These are phyloP conservation scores for Phialophora macrospora DNA, from an alignment of 2,329 filamentous ascomycete genomes.

Conservation along the genomic window DNA sequence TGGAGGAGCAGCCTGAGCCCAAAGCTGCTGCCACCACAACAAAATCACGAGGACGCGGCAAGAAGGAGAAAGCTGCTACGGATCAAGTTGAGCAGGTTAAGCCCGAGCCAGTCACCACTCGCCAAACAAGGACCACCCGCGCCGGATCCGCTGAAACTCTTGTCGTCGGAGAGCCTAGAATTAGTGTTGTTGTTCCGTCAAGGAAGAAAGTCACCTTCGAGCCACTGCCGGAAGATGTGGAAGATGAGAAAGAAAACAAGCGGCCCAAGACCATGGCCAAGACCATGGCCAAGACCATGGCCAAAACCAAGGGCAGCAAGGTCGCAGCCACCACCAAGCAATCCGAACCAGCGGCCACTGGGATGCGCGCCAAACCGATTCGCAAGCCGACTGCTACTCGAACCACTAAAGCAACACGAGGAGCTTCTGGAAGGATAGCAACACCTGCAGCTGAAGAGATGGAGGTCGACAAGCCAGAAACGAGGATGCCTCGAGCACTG, in stretches of 20 bases:
- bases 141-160: constrained; percentile 26
- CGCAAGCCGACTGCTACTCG: constrained; percentile 48
- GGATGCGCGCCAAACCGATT: constrained; percentile 53
- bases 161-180: constrained; percentile 15
- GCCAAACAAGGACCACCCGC: constrained; percentile 34
- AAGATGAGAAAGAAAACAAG: constrained; percentile 50
- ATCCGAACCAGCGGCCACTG: constrained; percentile 42
- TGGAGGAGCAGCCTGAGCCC: constrained; percentile 5
- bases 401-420: constrained; percentile 41
- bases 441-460: constrained; percentile 16
- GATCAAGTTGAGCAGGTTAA: constrained; percentile 17
- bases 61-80: constrained; percentile 35
- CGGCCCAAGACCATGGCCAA: constrained; percentile 38
- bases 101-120: constrained; percentile 20
- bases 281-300: constrained; percentile 34
- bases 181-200: constrained; percentile 34
- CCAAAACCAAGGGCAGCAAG: constrained; percentile 39
- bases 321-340: constrained; percentile 38
- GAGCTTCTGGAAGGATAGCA: constrained; percentile 34
- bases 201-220: constrained; percentile 57
- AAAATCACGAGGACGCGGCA: constrained; percentile 41
- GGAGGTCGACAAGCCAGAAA: constrained; percentile 34
- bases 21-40: constrained; percentile 15
- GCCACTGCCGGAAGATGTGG: constrained; percentile 43
- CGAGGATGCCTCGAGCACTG: constrained; percentile 44